A percentile compares a stretch with the other conserved stretches of the same genome.
phyloP scores from a whole-genome alignment of 1,284 basidiomycete species.

The Ustilago loliicola region DNA sequence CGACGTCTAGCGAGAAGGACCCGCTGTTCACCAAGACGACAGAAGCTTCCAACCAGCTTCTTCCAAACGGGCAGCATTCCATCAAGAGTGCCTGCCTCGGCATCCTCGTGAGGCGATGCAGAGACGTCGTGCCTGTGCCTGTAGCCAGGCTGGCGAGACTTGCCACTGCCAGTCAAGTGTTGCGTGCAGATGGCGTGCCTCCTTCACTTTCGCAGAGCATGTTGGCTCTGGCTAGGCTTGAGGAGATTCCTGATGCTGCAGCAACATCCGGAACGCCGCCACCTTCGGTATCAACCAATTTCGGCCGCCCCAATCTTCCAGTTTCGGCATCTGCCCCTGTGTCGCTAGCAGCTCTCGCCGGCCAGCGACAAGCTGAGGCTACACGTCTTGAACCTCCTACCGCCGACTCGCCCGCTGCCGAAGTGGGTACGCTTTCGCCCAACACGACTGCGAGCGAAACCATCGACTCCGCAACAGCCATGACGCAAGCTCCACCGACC shows the following conservation, averaged over 20 bases:
- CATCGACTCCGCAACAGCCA: background rate
- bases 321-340: slow-evolving; percentile 26
- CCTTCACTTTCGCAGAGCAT: slow-evolving; percentile 41
- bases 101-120: slow-evolving; percentile 60
- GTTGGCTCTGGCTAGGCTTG: slow-evolving; percentile 23
- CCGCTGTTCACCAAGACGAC: slow-evolving; percentile 33
- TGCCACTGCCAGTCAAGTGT: slow-evolving; percentile 30
- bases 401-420: background rate
- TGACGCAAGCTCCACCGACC: background rate
- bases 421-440: background rate
- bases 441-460: background rate
- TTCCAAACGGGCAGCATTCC: slow-evolving; percentile 28
- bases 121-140: slow-evolving; percentile 68
- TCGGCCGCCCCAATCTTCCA: slow-evolving; percentile 7
- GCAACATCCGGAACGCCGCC: background rate
- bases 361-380: background rate
- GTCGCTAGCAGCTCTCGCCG: slow-evolving; percentile 2
- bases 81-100: slow-evolving; percentile 54
- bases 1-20: slow-evolving; percentile 7
- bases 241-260: slow-evolving; percentile 6
- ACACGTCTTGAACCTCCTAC: background rate
- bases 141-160: slow-evolving; percentile 64
- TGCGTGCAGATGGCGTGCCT: slow-evolving; percentile 15
- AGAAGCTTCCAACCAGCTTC: slow-evolving; percentile 32
- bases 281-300: background rate